Percentiles rank a stretch among this genome's conserved stretches.
Conservation (phyloP, 495 filamentous ascomycete genomes). For the Polyplosphaeria fusca region DNA sequence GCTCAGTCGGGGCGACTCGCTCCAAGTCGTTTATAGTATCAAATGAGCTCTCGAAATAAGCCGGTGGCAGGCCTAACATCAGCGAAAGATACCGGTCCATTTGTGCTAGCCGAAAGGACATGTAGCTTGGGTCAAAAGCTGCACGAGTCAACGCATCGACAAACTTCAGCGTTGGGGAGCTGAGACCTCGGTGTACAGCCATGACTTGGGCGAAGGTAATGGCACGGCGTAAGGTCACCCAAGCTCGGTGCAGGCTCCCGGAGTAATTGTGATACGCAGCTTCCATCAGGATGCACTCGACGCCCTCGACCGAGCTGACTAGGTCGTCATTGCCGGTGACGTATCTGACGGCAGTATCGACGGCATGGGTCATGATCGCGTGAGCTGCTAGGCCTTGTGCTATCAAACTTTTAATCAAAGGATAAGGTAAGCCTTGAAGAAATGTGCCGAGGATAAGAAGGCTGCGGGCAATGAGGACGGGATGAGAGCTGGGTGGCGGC, state of each 20-base stretch:
- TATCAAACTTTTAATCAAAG: slow-evolving; percentile 20
- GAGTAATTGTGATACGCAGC: slow-evolving; percentile 45
- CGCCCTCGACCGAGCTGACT: slow-evolving; percentile 45
- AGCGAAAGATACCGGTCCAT: too few relatives aligned
- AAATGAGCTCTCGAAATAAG: too few relatives aligned
- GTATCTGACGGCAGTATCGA: slow-evolving; percentile 42
- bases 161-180: too few relatives aligned
- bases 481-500: too few relatives aligned
- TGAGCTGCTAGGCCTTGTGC: slow-evolving; percentile 22
- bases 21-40: too few relatives aligned
- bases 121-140: too few relatives aligned
- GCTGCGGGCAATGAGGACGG: slow-evolving; percentile 46
- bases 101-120: too few relatives aligned
- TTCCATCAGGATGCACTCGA: slow-evolving; percentile 53
- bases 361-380: slow-evolving; percentile 39
- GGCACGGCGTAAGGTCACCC: slow-evolving; percentile 47
- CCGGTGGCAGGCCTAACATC: too few relatives aligned
- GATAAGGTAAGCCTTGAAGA: slow-evolving; percentile 43
- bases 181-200: too few relatives aligned
- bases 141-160: too few relatives aligned
- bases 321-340: slow-evolving; percentile 51
- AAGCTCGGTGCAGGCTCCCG: slow-evolving; percentile 48
- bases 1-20: too few relatives aligned
- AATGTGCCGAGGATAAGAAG: slow-evolving; percentile 47
- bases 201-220: too few relatives aligned